A percentile compares a stretch with the other conserved stretches of the same genome.
These are phyloP conservation scores for Climacium dendroides DNA, from an alignment of 225 moss, liverwort and hornwort species.

Conservation along the genomic window DNA sequence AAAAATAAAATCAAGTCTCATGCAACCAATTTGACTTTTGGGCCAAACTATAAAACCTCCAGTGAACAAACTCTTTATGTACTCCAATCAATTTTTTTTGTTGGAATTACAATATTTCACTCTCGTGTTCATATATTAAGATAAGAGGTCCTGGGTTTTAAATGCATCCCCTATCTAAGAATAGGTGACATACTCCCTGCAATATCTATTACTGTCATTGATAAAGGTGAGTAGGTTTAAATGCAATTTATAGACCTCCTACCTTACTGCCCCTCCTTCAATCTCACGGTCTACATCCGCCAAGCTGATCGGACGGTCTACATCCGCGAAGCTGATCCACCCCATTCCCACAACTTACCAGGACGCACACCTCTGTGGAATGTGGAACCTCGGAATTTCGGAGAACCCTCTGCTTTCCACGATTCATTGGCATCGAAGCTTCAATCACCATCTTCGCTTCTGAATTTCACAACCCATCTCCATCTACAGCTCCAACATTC, in stretches of 20 bases:
- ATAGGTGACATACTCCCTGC: too few species aligned
- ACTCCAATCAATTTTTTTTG: too few species aligned
- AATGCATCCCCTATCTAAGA: too few species aligned
- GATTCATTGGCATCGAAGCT: not conserved
- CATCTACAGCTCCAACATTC: not conserved
- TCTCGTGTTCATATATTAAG: not conserved
- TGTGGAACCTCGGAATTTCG: not conserved
- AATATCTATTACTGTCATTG: too few species aligned
- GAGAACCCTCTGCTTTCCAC: not conserved
- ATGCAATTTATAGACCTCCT: too few species aligned
- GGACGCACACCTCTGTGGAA: too few species aligned
- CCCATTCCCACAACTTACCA: not conserved
- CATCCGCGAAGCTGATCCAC: not conserved
- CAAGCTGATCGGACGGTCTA: not conserved
- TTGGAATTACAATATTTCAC: too few species aligned
- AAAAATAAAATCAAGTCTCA: not conserved
- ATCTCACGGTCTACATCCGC: not conserved
- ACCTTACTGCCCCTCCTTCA: not conserved
- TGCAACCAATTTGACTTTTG: too few species aligned
- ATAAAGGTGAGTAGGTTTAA: too few species aligned
- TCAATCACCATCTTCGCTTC: not conserved
- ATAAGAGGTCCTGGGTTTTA: too few species aligned
- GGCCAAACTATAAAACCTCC: accelerated
- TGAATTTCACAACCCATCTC: not conserved
- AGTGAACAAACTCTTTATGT: not conserved